Base-by-base conservation (phyloP, 2,329 filamentous ascomycete genomes). In the Dothideomycetes sp. region DNA sequence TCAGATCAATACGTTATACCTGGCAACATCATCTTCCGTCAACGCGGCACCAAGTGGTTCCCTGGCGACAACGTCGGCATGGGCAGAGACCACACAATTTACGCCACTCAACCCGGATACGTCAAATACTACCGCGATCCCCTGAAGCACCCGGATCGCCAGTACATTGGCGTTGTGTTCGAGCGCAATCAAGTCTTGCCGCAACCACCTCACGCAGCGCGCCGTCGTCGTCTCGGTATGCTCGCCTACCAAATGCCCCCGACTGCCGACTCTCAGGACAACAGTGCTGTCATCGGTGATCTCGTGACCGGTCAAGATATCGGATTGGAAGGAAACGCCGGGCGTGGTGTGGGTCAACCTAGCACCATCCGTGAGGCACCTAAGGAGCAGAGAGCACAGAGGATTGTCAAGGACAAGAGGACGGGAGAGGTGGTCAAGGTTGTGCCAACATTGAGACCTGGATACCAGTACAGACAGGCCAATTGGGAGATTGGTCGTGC, bases 81-180 rank as follows among this genome's bases (percentile, higher is more conserved):
- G 71, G 91, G 91, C 36, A 82, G 91, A 46, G 88, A 98, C 63
- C 91, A 96, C 69, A 96, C 89, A 36, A 93, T 98, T 59, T 94
- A 84, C 64, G 80, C 91, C 39, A 80, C 79, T 45, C 76, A 82
- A 42, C 73, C 82, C 3, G 91, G 91, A 49, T 98, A 93, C 64
- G 91, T 98, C 46, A 87, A 91, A 54, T 98, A 94, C 74, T 98
- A 98, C 71, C 79, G 82, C 57, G 89, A 98, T 59, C 87, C 88
- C 0, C 64, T 73, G 22, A 74, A 71, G 45, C 86, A 96, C 62
- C 84, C 88, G 1, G 83, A 86, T 51, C 77, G 88, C 46, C 85
- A 94, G 62, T 98, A 88, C 70, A 98, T 98, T 55, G 91, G 91
- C 47, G 82, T 98, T 15, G 83, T 84, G 23, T 88, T 94, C 62